Conservation (phyloP, 805 yeast genomes). For the Kodamaea fukazawae region DNA sequence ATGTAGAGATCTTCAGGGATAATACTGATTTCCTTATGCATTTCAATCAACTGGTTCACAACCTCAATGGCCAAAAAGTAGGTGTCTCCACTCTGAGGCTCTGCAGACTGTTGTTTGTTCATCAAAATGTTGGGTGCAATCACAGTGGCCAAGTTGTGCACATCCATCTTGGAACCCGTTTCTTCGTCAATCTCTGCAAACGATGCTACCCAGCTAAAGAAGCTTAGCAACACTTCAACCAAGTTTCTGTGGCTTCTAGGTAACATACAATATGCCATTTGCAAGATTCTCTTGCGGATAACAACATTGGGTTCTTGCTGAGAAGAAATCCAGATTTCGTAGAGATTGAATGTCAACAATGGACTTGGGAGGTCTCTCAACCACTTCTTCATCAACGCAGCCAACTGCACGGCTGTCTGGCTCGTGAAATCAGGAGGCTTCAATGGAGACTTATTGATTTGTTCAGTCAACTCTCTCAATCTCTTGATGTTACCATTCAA, state of each 20-base stretch:
- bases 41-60: constrained; percentile 75
- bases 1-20: constrained; percentile 67
- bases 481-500: constrained; percentile 92
- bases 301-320: constrained; percentile 49
- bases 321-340: constrained; percentile 74
- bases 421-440: constrained; percentile 64
- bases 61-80: constrained; percentile 91
- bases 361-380: constrained; percentile 93
- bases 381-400: constrained; percentile 89
- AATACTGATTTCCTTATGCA: constrained; percentile 72
- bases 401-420: constrained; percentile 87
- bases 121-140: constrained; percentile 88
- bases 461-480: constrained; percentile 67
- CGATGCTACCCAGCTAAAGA: constrained; percentile 93
- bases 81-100: constrained; percentile 52
- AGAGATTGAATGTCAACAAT: constrained; percentile 68
- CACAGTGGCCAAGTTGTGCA: constrained; percentile 92
- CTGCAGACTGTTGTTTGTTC: constrained; percentile 42
- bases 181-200: constrained; percentile 91
- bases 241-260: constrained; percentile 82
- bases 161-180: constrained; percentile 87
- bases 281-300: constrained; percentile 53
- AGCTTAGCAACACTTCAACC: constrained; percentile 79
- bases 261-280: constrained; percentile 67
- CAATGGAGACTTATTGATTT: constrained; percentile 70